Conservation (phyloP, 129 eudicot species). For the Pulicaria dysenterica region DNA sequence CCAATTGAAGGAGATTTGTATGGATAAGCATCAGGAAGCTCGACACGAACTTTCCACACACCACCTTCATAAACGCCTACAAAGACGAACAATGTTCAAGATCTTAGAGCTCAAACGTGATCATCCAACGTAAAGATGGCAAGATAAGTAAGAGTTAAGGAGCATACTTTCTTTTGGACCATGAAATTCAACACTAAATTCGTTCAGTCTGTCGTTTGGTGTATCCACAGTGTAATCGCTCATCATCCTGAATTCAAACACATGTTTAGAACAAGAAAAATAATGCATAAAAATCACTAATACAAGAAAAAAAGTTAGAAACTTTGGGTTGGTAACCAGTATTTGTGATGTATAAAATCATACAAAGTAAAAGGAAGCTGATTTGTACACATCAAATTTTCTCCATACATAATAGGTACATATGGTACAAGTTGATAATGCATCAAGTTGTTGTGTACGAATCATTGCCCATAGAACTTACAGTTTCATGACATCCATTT, state of each 20-base stretch:
- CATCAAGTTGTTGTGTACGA: too few species aligned
- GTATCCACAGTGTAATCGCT: slow-evolving; percentile 80
- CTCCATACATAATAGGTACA: too few species aligned
- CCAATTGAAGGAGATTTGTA: slow-evolving; percentile 63
- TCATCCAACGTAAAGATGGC: background rate
- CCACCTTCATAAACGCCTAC: slow-evolving; percentile 71
- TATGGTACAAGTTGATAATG: too few species aligned
- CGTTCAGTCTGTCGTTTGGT: slow-evolving; percentile 67
- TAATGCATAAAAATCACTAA: background rate
- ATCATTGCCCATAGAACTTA: slow-evolving; percentile 48
- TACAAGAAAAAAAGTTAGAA: too few species aligned
- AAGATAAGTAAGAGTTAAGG: slow-evolving; percentile 5
- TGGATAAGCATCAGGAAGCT: slow-evolving; percentile 67
- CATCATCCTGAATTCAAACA: slow-evolving; percentile 68
- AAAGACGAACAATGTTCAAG: background rate
- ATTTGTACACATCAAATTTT: too few species aligned
- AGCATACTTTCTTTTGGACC: slow-evolving; percentile 83
- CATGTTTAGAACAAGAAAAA: slow-evolving; percentile 9
- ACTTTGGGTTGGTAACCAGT: background rate
- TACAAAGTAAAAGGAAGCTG: background rate
- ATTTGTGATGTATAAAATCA: background rate
- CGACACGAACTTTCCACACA: slow-evolving; percentile 68
- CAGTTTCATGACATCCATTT: slow-evolving; percentile 67
- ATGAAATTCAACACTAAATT: slow-evolving; percentile 74
- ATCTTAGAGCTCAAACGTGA: background rate